Evolutionary conservation across 2,329 filamentous ascomycete species (phyloP), one percentile per base, ranked within the genome.

Genomic region (Neophaeococcomyces mojaviensis): DNA sequence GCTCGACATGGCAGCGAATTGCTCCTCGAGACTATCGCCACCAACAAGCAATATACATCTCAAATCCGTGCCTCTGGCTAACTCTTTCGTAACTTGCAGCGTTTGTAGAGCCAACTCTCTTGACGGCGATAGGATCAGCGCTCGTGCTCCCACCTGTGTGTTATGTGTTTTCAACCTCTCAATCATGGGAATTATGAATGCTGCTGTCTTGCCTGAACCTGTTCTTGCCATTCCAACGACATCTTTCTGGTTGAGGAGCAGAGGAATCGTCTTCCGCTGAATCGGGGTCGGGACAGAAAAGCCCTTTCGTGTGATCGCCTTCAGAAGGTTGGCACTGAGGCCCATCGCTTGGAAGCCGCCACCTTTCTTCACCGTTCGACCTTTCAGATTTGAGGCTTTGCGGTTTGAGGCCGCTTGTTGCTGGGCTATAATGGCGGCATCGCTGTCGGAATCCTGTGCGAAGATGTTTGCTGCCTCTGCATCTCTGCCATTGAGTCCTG

Each of bases 211-310:
- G 70, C 92, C 92, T 16, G 89, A 97, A 63, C 92, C 92, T n/a
- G 94, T 98, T 55, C 94, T 78, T 6, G 92, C 92, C 92, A 98
- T 98, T 55, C 89, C 94, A 19, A 98, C 90, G n/a, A 97, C 86
- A 74, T 98, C 92, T 67, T 88, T 86, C 44, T 84, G 79, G 51
- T 94, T 86, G 57, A 97, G 73, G 46, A 98, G 81, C 46, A 97
- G 73, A 3, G 92, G 94, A 39, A 98, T 95, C 2, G 92, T 87
- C 68, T 97, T 97, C 56, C 92, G 81, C 70, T 98, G 92, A 65
- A 98, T 98, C 0, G 92, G 92, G 0, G 92, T 98, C 3, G 94
- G 94, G 2, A 97, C 87, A 1, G 85, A 88, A 67, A 96, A 98
- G 13, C 92, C 94, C 68, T 97, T 98, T 58, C 86, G 79, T 10